These are phyloP conservation scores for Populus alba DNA, from an alignment of 345 rosid species.

Conservation along the genomic window DNA sequence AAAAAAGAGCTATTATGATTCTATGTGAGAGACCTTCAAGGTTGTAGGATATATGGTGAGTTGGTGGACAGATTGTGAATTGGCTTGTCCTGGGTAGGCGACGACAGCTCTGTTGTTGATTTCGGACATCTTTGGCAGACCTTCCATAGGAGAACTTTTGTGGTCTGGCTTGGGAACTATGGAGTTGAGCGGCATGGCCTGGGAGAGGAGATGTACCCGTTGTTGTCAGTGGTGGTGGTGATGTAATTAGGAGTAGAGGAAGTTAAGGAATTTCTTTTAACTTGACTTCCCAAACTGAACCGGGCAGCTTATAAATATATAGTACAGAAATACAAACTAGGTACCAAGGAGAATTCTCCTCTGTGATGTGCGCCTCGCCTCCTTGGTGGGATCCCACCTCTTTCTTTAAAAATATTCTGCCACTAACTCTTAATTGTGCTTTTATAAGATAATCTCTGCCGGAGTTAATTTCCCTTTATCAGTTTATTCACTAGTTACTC, in stretches of 20 bases:
- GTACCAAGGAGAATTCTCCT: conserved; percentile 15
- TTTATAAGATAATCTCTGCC: conserved; percentile 16
- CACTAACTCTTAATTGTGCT: conserved; percentile 27
- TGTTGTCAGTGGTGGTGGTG: conserved; percentile 11
- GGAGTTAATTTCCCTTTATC: conserved; percentile 4
- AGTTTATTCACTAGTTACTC: conserved; percentile 6
- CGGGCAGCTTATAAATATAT: conserved; percentile 50
- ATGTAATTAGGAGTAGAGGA: conserved; percentile 23
- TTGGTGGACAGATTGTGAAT: conserved; percentile 47
- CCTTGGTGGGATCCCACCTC: conserved; percentile 46
- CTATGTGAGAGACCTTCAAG: conserved; percentile 58
- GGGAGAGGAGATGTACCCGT: conserved; percentile 11
- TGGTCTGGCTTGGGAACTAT: conserved; percentile 56
- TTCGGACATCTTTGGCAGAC: conserved; percentile 41
- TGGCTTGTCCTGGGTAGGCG: conserved; percentile 38
- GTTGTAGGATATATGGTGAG: conserved; percentile 54
- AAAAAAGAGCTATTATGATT: not conserved
- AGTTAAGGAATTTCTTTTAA: conserved; percentile 29
- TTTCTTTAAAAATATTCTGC: conserved; percentile 26
- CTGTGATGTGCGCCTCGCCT: conserved; percentile 14
- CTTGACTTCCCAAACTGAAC: conserved; percentile 53
- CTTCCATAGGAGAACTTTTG: conserved; percentile 36
- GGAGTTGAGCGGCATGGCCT: conserved; percentile 46
- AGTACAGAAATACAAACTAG: conserved; percentile 24
- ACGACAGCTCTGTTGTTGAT: conserved; percentile 39